phyloP scores from a whole-genome alignment of 179 eudicot species.

The Silene noctiflora region DNA sequence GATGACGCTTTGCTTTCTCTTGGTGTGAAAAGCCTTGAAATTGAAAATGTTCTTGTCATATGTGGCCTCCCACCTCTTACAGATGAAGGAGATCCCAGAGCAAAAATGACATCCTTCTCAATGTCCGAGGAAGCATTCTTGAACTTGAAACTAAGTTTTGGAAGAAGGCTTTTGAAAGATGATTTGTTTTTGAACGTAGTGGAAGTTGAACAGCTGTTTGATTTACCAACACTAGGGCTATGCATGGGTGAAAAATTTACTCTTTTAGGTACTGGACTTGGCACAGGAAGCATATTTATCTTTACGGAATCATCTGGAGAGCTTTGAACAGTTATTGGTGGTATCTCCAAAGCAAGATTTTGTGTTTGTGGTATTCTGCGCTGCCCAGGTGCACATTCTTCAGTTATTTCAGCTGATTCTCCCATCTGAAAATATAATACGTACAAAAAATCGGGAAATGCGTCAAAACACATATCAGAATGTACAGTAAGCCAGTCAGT shows the following conservation, averaged over 20 bases:
- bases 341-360: conserved; percentile 69
- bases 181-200: conserved; percentile 50
- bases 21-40: conserved; percentile 68
- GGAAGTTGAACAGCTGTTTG: conserved; percentile 46
- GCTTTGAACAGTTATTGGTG: conserved; percentile 43
- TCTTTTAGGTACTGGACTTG: conserved; percentile 70
- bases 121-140: conserved; percentile 46
- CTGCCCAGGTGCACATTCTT: conserved; percentile 43
- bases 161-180: conserved; percentile 52
- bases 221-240: conserved; percentile 46
- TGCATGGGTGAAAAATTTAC: conserved; percentile 65
- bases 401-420: conserved; percentile 38
- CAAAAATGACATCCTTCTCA: conserved; percentile 45
- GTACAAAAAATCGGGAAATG: not conserved
- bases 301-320: conserved; percentile 51
- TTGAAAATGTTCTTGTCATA: conserved; percentile 62
- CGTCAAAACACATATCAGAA: not conserved
- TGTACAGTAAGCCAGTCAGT: not conserved
- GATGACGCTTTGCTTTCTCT: conserved; percentile 62
- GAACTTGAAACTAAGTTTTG: conserved; percentile 66
- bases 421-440: conserved; percentile 36
- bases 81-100: conserved; percentile 49
- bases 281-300: conserved; percentile 55
- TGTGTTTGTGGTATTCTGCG: conserved; percentile 43
- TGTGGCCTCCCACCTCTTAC: conserved; percentile 50